Conservation (phyloP, 2,329 filamentous ascomycete species). For the Ramichloridium luteum region DNA sequence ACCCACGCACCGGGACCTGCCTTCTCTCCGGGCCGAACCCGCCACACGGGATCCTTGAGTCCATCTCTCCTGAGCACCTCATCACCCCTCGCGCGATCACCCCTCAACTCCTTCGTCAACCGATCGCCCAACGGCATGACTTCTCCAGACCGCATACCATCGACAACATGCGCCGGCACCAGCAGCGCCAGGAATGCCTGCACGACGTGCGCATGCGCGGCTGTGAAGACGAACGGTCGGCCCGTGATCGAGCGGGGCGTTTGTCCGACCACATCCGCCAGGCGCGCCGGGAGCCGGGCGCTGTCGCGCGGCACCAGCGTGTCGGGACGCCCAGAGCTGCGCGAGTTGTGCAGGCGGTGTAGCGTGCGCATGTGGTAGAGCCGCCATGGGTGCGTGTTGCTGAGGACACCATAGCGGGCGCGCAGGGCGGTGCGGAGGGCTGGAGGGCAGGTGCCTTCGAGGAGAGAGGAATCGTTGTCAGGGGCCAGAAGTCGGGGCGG, state of each 20-base stretch:
- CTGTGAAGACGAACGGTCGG: constrained; percentile 15
- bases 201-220: constrained; percentile 19
- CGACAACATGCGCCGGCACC: constrained; percentile 11
- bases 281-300: constrained; percentile 13
- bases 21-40: constrained; percentile 3
- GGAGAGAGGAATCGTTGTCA: background rate
- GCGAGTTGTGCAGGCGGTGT: constrained; percentile 26
- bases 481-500: background rate
- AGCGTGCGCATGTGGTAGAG: constrained; percentile 26
- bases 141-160: constrained; percentile 19
- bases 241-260: constrained; percentile 11
- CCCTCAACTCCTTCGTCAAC: constrained; percentile 14
- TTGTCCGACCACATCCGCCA: constrained; percentile 10
- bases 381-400: constrained; percentile 22
- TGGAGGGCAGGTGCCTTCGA: constrained; percentile 9
- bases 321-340: constrained; percentile 14
- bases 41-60: constrained; percentile 9
- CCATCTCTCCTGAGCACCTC: constrained; percentile 11
- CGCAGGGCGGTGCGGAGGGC: constrained; percentile 19
- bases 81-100: constrained; percentile 12
- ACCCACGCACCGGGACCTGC: constrained; percentile 5
- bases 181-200: constrained; percentile 22
- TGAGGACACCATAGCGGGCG: constrained; percentile 24
- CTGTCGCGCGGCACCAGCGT: constrained; percentile 21
- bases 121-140: constrained; percentile 21